Evolutionary conservation across 768 basidiomycete species (phyloP).

Genomic region (Serendipita sp.): DNA sequence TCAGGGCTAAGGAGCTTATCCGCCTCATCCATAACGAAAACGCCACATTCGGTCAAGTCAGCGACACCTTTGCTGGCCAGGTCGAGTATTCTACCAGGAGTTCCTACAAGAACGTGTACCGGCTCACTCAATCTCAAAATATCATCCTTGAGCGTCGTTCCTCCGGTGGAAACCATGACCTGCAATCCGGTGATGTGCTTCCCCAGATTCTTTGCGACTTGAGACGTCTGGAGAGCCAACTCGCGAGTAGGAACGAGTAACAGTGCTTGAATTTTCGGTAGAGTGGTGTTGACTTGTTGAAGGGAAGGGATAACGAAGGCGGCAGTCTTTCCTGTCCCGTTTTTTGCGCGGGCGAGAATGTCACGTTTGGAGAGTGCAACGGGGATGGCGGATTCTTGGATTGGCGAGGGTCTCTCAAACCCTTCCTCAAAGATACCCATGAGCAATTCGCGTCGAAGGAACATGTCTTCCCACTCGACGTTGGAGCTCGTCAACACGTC

Average conservation of each 20-base stretch:
- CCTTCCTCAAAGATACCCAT: conserved; percentile 99
- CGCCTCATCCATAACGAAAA: conserved; percentile 99
- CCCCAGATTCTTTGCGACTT: conserved; percentile 92
- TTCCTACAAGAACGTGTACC: conserved; percentile 94
- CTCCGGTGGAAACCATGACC: conserved; percentile 99
- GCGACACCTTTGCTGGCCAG: conserved; percentile 84
- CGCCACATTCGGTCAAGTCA: conserved; percentile 82
- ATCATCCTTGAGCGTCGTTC: conserved; percentile 95
- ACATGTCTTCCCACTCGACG: conserved; percentile 90
- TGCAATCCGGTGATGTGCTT: conserved; percentile 80
- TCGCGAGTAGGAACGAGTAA: conserved; percentile 98
- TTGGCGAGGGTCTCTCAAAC: conserved; percentile 90
- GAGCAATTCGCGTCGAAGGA: conserved; percentile 79
- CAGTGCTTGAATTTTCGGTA: conserved; percentile 85
- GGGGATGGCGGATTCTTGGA: conserved; percentile 98
- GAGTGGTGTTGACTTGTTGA: conserved; percentile 72
- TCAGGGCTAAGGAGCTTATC: conserved; percentile 95
- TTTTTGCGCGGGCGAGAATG: conserved; percentile 88
- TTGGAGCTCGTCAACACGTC: conserved; percentile 92
- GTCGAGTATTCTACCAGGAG: conserved; percentile 91
- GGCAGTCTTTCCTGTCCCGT: conserved; percentile 95
- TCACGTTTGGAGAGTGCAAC: conserved; percentile 86
- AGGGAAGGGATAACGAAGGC: conserved; percentile 97
- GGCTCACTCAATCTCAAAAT: conserved; percentile 78
- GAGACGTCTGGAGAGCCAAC: conserved; percentile 93